Conservation (phyloP, 2,329 filamentous ascomycete species). For the Epicoccum sorghinum region DNA sequence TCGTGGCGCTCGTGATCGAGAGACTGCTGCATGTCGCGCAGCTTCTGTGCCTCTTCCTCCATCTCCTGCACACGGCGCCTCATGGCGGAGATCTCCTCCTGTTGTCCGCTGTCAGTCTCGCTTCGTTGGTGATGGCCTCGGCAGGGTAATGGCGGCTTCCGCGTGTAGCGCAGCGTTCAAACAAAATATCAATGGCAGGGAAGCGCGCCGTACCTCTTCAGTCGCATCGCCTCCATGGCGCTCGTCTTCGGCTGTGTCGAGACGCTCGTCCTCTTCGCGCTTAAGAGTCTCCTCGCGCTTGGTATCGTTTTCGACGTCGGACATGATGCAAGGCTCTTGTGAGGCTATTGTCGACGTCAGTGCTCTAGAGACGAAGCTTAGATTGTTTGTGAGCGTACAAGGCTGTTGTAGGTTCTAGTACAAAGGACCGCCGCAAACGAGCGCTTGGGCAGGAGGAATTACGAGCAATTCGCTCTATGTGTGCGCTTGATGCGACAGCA, state of each 20-base stretch:
- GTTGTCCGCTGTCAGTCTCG: slow-evolving; percentile 13
- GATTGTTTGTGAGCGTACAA: slow-evolving; percentile 6
- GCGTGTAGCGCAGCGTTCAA: not conserved
- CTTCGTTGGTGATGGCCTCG: not conserved
- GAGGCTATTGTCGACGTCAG: slow-evolving; percentile 13
- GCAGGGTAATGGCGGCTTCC: not conserved
- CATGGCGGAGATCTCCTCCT: slow-evolving; percentile 57
- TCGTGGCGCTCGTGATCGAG: slow-evolving; percentile 86
- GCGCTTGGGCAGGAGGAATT: not conserved
- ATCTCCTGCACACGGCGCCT: slow-evolving; percentile 62
- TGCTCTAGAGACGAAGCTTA: not conserved
- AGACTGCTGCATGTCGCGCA: slow-evolving; percentile 62
- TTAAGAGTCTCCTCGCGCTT: slow-evolving; percentile 42
- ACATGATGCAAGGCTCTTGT: slow-evolving; percentile 25
- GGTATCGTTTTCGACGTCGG: slow-evolving; percentile 37
- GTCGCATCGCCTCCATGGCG: slow-evolving; percentile 34
- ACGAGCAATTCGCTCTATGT: not conserved
- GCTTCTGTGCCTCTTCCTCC: slow-evolving; percentile 63
- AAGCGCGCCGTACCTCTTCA: slow-evolving; percentile 42
- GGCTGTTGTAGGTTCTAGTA: slow-evolving; percentile 1
- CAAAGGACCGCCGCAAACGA: not conserved
- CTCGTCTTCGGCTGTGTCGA: slow-evolving; percentile 42
- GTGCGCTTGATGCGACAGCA: slow-evolving; percentile 4
- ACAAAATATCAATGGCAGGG: not conserved
- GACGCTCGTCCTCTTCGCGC: slow-evolving; percentile 41